These are phyloP conservation scores for Macrolepiota albuminosa DNA, from an alignment of 768 basidiomycete species.

Conservation along the genomic window DNA sequence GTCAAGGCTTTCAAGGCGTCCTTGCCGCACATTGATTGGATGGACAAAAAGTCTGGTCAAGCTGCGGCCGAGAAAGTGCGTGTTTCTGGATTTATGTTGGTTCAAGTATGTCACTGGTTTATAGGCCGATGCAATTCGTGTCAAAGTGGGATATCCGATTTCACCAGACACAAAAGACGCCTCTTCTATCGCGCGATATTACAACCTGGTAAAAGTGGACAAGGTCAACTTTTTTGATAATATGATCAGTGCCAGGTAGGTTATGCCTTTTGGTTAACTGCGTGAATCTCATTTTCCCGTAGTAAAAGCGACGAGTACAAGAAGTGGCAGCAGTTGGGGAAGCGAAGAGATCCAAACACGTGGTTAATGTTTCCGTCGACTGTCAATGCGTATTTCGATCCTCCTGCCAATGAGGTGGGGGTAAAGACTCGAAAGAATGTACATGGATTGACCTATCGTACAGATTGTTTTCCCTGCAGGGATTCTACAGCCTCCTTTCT, in stretches of 20 bases:
- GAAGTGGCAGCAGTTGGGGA: conserved; percentile 73
- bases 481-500: conserved; percentile 91
- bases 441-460: background rate
- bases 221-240: conserved; percentile 80
- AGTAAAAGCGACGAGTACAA: conserved; percentile 60
- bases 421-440: background rate
- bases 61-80: conserved; percentile 82
- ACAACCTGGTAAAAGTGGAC: conserved; percentile 60
- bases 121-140: conserved; percentile 73
- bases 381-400: conserved; percentile 87
- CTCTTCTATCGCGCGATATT: conserved; percentile 68
- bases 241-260: conserved; percentile 58
- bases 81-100: background rate
- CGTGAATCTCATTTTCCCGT: background rate
- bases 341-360: conserved; percentile 55
- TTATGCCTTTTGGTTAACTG: background rate
- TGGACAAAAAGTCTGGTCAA: conserved; percentile 78
- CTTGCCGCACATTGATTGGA: conserved; percentile 76
- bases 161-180: conserved; percentile 79
- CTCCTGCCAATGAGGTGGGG: conserved; percentile 79
- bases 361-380: conserved; percentile 90
- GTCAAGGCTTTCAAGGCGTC: conserved; percentile 80
- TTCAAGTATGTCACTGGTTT: conserved; percentile 6
- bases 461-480: conserved; percentile 97
- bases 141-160: conserved; percentile 92